Evolutionary conservation across 768 basidiomycete species (phyloP), one percentile per base, ranked within the genome.

Genomic region (Boletus fagicola): DNA sequence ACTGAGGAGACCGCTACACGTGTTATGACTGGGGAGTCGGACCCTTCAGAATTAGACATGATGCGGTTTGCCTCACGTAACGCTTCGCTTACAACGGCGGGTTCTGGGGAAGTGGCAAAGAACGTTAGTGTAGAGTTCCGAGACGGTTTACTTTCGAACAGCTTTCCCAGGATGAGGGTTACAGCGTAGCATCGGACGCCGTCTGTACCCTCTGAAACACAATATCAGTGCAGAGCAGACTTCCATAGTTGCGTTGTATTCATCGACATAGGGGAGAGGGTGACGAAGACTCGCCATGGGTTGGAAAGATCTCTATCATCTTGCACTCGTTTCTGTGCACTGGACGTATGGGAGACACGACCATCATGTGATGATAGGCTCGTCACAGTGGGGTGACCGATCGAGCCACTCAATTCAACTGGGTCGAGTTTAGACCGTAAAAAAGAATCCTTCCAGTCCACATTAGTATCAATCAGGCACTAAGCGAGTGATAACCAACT

Each of bases 31-130:
- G 26, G 20, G 18, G 33, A 20, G 13, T 47, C 58, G n/a, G 45
- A n/a, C 9, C 20, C 10, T 15, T 30, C 15, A 11, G 57, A 46
- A 22, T 7, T 33, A 3, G 26, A 16, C 7, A 46, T 16, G 45
- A 55, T 55, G 45, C 52, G 28, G 18, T 57, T 57, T 22, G 53
- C 56, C 24, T 20, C 39, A 5, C 36, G n/a, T 35, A 38, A 26
- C n/a, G 12, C 20, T 22, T 60, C 49, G n/a, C 5, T 52, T 2
- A 59, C 57, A 15, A 11, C 35, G 36, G 38, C 49, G 5, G 16
- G 49, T n/a, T 52, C 57, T 5, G 45, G n/a, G 20, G 57, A 60
- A 6, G 15, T 3, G 36, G 8, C 2, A 4, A 51, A 38, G 40
- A 31, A n/a, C 28, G 30, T 24, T 3, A 39, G 40, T 8, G 22